phyloP scores from a whole-genome alignment of 2,329 filamentous ascomycete genomes.

The Epichloe festucae region DNA sequence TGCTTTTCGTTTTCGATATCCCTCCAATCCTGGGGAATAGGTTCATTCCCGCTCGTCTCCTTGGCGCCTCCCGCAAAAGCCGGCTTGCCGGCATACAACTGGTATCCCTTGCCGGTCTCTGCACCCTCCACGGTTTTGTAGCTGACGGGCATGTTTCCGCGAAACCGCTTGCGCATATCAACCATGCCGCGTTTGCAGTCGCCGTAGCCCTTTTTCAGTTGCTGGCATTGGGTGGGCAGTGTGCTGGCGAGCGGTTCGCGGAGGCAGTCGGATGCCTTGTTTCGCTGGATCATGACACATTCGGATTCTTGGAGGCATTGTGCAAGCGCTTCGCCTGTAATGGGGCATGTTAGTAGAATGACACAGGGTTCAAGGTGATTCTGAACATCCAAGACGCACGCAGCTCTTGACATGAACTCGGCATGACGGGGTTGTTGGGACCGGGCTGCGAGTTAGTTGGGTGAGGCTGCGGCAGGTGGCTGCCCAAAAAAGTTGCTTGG shows the following conservation, averaged over 20 bases:
- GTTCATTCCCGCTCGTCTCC: conserved; percentile 55
- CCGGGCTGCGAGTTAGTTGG: not conserved
- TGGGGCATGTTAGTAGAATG: not conserved
- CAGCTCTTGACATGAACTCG: conserved; percentile 92
- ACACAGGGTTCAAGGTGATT: too few species aligned
- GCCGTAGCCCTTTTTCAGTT: conserved; percentile 83
- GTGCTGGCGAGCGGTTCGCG: conserved; percentile 67
- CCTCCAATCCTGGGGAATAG: conserved; percentile 46
- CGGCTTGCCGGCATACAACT: conserved; percentile 68
- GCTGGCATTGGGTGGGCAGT: conserved; percentile 78
- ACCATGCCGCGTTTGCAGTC: conserved; percentile 95
- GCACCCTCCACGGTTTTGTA: conserved; percentile 41
- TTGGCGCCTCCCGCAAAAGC: conserved; percentile 53
- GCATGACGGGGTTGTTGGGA: conserved; percentile 42
- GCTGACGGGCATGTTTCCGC: conserved; percentile 78
- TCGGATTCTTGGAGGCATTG: conserved; percentile 93
- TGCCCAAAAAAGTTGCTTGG: not conserved
- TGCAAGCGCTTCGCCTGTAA: conserved; percentile 73
- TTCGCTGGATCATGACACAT: conserved; percentile 85
- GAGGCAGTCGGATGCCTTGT: conserved; percentile 79
- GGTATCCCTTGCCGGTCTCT: conserved; percentile 47
- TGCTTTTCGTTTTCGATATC: conserved; percentile 53
- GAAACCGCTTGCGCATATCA: conserved; percentile 97
- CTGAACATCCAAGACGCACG: conserved; percentile 42
- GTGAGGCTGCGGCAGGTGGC: not conserved